phyloP scores from a whole-genome alignment of 23 red algal genomes.

The Porphyridium purpureum region DNA sequence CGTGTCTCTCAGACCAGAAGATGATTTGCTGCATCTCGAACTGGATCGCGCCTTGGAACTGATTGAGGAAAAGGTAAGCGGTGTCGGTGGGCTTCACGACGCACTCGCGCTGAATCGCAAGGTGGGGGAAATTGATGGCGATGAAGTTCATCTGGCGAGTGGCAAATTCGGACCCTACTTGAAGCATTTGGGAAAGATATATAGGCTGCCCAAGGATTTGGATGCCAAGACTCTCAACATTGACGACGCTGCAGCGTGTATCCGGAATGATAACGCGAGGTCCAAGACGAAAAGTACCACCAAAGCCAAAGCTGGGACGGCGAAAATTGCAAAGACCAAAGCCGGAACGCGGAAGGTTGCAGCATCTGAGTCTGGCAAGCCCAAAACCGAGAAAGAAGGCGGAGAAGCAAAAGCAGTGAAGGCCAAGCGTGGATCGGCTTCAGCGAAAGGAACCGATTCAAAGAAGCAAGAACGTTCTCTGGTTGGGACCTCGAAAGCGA shows the following conservation, averaged over 20 bases:
- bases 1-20: conserved; percentile 6
- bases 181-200: background rate
- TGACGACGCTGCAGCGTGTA: background rate
- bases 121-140: background rate
- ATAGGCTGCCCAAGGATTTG: background rate
- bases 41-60: conserved; percentile 11
- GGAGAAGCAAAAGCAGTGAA: too few relatives aligned
- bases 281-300: background rate
- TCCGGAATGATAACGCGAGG: background rate
- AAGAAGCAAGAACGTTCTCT: too few relatives aligned
- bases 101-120: background rate
- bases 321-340: background rate
- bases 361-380: too few relatives aligned
- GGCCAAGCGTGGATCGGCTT: too few relatives aligned
- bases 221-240: background rate
- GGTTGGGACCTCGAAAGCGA: too few relatives aligned
- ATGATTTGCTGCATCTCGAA: background rate
- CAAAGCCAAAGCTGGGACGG: background rate
- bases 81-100: too few relatives aligned
- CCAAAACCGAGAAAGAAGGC: too few relatives aligned
- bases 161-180: background rate
- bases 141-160: background rate
- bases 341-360: background rate
- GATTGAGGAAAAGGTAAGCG: conserved; percentile 1
- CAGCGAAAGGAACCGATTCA: too few relatives aligned